Evolutionary conservation across 495 filamentous ascomycete genomes (phyloP).

Genomic region (Aspergillus carlsbadensis): DNA sequence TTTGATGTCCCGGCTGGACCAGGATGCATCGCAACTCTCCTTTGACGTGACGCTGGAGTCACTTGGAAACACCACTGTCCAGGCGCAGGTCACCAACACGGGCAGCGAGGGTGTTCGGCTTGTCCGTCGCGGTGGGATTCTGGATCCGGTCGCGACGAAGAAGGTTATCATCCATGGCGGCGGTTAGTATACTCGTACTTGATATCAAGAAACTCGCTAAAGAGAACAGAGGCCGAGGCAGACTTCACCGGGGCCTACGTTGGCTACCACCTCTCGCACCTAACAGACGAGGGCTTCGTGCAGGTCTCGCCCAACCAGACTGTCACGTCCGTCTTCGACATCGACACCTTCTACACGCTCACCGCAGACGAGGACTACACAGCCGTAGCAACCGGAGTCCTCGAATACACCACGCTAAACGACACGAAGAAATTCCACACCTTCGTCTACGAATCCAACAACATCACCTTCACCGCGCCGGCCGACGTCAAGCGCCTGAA

Average conservation of each 20-base stretch:
- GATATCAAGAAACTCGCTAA: not conserved
- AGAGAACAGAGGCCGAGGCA: not conserved
- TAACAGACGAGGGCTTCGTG: conserved; percentile 9
- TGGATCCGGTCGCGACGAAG: conserved; percentile 12
- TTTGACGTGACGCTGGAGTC: conserved; percentile 12
- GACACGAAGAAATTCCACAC: conserved; percentile 5
- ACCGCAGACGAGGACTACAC: conserved; percentile 2
- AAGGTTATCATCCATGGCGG: conserved; percentile 5
- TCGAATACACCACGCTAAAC: conserved; percentile 10
- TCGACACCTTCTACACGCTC: conserved; percentile 10
- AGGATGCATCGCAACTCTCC: conserved; percentile 5
- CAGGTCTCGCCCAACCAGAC: conserved; percentile 15
- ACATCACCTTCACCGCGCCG: conserved; percentile 5
- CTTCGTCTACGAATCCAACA: conserved; percentile 11
- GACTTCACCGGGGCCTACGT: conserved; percentile 12
- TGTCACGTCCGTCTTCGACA: conserved; percentile 12
- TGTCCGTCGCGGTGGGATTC: conserved; percentile 12
- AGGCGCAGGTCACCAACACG: conserved; percentile 11
- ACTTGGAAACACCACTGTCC: conserved; percentile 15
- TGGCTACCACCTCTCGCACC: conserved; percentile 10
- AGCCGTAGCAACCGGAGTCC: conserved; percentile 7
- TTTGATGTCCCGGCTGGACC: conserved; percentile 11
- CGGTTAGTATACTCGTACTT: not conserved
- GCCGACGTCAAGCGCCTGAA: not conserved
- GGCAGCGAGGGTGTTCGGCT: conserved; percentile 7